Evolutionary conservation across 495 filamentous ascomycete genomes (phyloP).

Genomic region (Talaromyces adpressus): DNA sequence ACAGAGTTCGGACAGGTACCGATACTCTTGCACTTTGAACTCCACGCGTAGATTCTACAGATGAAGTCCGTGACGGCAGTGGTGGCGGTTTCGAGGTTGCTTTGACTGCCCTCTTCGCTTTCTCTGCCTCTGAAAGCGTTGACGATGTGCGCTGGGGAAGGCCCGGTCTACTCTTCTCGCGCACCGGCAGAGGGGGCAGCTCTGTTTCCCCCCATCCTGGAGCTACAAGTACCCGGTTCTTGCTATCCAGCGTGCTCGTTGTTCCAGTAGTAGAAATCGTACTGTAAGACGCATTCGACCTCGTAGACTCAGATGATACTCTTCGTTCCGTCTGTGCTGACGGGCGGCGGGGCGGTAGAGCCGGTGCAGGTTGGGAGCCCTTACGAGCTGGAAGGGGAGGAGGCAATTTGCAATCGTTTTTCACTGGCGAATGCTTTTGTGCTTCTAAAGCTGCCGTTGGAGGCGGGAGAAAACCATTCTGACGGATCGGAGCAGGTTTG

Average conservation of each 20-base stretch:
- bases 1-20: constrained; percentile 26
- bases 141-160: constrained; percentile 17
- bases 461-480: constrained; percentile 20
- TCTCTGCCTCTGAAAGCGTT: neutral
- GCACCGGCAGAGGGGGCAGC: constrained; percentile 39
- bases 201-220: constrained; percentile 39
- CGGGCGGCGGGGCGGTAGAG: constrained; percentile 30
- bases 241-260: constrained; percentile 22
- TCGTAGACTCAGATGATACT: constrained; percentile 32
- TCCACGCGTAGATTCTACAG: constrained; percentile 5
- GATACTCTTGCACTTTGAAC: constrained; percentile 14
- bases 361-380: constrained; percentile 33
- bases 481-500: constrained; percentile 24
- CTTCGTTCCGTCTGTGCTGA: constrained; percentile 35
- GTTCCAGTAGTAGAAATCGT: constrained; percentile 27
- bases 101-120: neutral
- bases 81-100: neutral
- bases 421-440: constrained; percentile 15
- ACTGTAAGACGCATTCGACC: constrained; percentile 31
- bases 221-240: constrained; percentile 24
- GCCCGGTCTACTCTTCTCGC: constrained; percentile 19
- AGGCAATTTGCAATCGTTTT: constrained; percentile 27
- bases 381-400: constrained; percentile 48
- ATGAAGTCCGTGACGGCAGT: constrained; percentile 1
- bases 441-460: constrained; percentile 15